phyloP scores from a whole-genome alignment of 768 basidiomycete species.

The Exsudoporus frostii region DNA sequence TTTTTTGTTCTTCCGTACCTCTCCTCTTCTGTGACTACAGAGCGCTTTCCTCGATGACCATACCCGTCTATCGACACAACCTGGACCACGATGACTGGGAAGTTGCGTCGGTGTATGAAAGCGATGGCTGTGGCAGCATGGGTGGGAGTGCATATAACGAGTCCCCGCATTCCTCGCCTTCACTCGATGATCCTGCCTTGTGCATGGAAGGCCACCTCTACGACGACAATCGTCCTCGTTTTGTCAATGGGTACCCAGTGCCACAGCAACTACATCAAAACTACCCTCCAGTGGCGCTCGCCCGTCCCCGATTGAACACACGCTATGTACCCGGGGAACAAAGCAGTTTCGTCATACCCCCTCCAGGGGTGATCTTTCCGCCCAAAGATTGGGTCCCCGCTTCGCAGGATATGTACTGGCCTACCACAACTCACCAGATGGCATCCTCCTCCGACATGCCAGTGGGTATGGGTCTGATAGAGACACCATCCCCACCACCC shows the following conservation, averaged over 20 bases:
- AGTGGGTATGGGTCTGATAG: not conserved
- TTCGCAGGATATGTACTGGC: constrained; percentile 15
- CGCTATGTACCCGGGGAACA: constrained; percentile 6
- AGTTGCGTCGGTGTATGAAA: constrained; percentile 28
- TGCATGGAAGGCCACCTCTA: constrained; percentile 1
- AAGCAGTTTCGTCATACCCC: constrained; percentile 19
- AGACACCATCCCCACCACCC: constrained; percentile 7
- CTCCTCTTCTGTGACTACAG: not conserved
- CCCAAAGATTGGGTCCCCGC: constrained; percentile 15
- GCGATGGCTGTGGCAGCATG: constrained; percentile 27
- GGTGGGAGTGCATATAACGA: constrained; percentile 20
- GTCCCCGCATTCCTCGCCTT: constrained; percentile 4
- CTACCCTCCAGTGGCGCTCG: not conserved
- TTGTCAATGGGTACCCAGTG: constrained; percentile 14
- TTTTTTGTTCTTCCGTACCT: not conserved
- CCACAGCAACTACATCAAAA: constrained; percentile 16
- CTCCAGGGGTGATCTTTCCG: constrained; percentile 27
- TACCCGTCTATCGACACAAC: constrained; percentile 29
- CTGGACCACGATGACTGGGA: constrained; percentile 25
- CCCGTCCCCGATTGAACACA: constrained; percentile 12
- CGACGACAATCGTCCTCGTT: constrained; percentile 2
- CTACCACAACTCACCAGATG: not conserved
- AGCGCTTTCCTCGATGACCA: constrained; percentile 13
- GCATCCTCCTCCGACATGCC: constrained; percentile 4
- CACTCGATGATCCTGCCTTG: constrained; percentile 7